phyloP scores from a whole-genome alignment of 768 basidiomycete genomes.

The Lyophyllum atratum region DNA sequence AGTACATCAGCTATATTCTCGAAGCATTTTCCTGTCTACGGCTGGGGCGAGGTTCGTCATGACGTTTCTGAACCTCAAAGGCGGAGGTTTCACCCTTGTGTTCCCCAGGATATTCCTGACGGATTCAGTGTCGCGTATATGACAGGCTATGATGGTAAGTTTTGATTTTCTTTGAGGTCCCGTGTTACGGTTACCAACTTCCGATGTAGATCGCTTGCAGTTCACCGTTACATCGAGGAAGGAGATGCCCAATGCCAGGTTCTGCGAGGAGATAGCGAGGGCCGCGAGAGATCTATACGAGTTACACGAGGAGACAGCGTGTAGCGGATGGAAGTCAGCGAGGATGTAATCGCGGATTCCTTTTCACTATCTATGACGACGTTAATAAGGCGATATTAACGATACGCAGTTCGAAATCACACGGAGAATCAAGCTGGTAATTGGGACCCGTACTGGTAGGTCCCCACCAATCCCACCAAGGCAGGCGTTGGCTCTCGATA shows the following conservation, averaged over 20 bases:
- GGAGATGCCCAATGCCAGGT: slow-evolving; percentile 78
- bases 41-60: slow-evolving; percentile 84
- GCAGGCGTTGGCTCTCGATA: no score
- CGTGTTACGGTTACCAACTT: background rate
- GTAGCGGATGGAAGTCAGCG: no score
- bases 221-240: slow-evolving; percentile 87
- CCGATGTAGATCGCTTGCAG: slow-evolving; percentile 65
- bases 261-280: slow-evolving; percentile 66
- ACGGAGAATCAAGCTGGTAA: no score
- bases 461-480: no score
- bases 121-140: slow-evolving; percentile 95
- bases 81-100: background rate
- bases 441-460: no score
- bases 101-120: slow-evolving; percentile 73
- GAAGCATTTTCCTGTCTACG: slow-evolving; percentile 82
- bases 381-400: no score
- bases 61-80: background rate
- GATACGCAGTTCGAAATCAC: no score
- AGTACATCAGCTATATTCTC: slow-evolving; percentile 90
- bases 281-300: slow-evolving; percentile 68
- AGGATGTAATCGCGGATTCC: no score
- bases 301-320: slow-evolving; percentile 47
- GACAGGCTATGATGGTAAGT: slow-evolving; percentile 80
- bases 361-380: no score
- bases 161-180: background rate